Conservation (phyloP, 495 filamentous ascomycete genomes). For the Extremus antarcticus region DNA sequence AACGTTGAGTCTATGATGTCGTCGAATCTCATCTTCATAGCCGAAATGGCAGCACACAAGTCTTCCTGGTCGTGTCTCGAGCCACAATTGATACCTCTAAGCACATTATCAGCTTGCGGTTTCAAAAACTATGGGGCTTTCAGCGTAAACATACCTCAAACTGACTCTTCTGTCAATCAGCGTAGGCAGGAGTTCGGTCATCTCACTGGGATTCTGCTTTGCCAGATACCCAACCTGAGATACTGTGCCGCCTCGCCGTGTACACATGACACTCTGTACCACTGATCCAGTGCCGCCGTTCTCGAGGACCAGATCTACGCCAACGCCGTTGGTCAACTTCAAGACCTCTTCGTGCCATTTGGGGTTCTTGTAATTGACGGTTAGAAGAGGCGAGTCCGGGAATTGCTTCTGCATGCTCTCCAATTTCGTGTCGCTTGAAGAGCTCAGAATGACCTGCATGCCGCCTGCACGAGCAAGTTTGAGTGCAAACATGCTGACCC, state of each 20-base stretch:
- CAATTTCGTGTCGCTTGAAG: constrained; percentile 32
- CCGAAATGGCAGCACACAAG: constrained; percentile 23
- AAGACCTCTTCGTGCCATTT: constrained; percentile 33
- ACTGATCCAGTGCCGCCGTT: constrained; percentile 29
- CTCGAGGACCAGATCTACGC: constrained; percentile 36
- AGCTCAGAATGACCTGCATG: constrained; percentile 28
- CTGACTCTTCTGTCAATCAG: constrained; percentile 30
- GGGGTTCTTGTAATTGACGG: constrained; percentile 30
- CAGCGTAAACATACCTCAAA: constrained; percentile 18
- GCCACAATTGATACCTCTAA: constrained; percentile 34
- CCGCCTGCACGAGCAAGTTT: constrained; percentile 30
- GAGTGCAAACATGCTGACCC: constrained; percentile 30
- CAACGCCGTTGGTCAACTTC: constrained; percentile 27
- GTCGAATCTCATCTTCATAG: constrained; percentile 22
- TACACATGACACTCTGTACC: constrained; percentile 30
- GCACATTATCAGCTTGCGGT: too few relatives aligned
- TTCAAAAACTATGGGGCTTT: too few relatives aligned
- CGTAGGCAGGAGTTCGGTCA: constrained; percentile 25
- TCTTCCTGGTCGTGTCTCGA: constrained; percentile 33
- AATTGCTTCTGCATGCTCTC: constrained; percentile 18
- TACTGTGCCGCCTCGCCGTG: constrained; percentile 30
- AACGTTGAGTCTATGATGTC: constrained; percentile 29
- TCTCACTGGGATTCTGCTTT: constrained; percentile 18
- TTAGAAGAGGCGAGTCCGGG: constrained; percentile 19
- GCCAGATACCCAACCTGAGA: constrained; percentile 36